Conservation (phyloP, 2,329 filamentous ascomycete genomes). For the Trichophyton rubrum region DNA sequence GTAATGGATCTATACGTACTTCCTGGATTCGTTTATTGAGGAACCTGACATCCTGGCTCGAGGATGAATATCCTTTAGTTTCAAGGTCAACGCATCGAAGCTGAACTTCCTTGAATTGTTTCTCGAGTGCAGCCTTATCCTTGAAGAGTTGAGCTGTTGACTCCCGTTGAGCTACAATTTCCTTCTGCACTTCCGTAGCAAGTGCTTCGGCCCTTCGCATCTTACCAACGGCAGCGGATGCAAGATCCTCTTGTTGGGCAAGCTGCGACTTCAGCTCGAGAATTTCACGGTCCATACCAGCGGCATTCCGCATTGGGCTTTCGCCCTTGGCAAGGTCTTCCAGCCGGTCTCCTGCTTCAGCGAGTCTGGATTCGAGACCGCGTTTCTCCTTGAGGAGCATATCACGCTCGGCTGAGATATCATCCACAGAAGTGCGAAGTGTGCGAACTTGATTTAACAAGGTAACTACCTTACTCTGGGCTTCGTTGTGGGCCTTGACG, state of each 20-base stretch:
- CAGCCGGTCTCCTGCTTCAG: constrained; percentile 76
- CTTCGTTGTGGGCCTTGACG: constrained; percentile 83
- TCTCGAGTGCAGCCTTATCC: constrained; percentile 81
- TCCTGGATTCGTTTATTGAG: constrained; percentile 89
- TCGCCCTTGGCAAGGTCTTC: constrained; percentile 79
- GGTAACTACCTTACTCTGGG: constrained; percentile 82
- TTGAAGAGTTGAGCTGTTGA: constrained; percentile 69
- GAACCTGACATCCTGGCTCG: constrained; percentile 90
- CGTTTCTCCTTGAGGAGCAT: constrained; percentile 78
- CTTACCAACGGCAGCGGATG: constrained; percentile 83
- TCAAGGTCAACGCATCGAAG: constrained; percentile 83
- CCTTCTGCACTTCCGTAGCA: constrained; percentile 79
- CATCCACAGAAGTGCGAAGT: constrained; percentile 73
- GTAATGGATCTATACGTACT: constrained; percentile 40
- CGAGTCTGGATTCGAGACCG: constrained; percentile 67
- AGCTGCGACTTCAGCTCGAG: constrained; percentile 78
- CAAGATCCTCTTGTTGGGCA: constrained; percentile 87
- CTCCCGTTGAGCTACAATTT: constrained; percentile 77
- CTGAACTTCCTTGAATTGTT: constrained; percentile 79
- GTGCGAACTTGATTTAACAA: constrained; percentile 79
- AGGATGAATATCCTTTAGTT: constrained; percentile 91
- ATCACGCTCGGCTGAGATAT: constrained; percentile 74
- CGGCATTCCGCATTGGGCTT: constrained; percentile 78
- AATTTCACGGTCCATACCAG: constrained; percentile 75
- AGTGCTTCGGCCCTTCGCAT: constrained; percentile 90